These are phyloP conservation scores for Cercospora berteroae DNA, from an alignment of 2,329 filamentous ascomycete species.

Conservation along the genomic window DNA sequence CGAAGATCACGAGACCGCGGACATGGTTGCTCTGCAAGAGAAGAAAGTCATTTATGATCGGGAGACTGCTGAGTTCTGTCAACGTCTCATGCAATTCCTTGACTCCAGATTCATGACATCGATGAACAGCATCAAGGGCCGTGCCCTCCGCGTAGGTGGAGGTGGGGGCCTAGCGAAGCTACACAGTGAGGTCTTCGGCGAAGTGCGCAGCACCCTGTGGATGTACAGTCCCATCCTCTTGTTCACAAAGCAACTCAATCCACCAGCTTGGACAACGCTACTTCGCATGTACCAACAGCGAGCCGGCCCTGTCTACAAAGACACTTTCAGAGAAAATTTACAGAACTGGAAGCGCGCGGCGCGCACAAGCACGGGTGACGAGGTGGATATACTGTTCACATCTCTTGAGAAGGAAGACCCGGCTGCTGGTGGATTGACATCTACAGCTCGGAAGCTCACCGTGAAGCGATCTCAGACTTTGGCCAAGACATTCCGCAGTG, in stretches of 20 bases:
- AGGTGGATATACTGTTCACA: slow-evolving; percentile 70
- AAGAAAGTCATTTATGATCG: slow-evolving; percentile 86
- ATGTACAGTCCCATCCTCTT: slow-evolving; percentile 83
- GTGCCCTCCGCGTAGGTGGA: slow-evolving; percentile 38
- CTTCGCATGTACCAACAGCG: slow-evolving; percentile 78
- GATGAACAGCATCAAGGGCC: slow-evolving; percentile 54
- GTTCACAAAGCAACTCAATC: slow-evolving; percentile 82
- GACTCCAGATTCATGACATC: slow-evolving; percentile 74
- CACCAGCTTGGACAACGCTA: slow-evolving; percentile 74
- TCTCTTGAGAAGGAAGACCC: slow-evolving; percentile 79
- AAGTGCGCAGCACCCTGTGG: slow-evolving; percentile 74
- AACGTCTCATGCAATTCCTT: slow-evolving; percentile 78
- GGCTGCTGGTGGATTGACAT: slow-evolving; percentile 59
- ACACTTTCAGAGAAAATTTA: slow-evolving; percentile 75
- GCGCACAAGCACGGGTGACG: slow-evolving; percentile 34
- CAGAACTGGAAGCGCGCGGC: slow-evolving; percentile 62
- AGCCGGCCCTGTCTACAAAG: slow-evolving; percentile 72
- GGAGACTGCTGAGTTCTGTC: slow-evolving; percentile 74
- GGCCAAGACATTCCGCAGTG: slow-evolving; percentile 68
- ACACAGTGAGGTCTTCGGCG: slow-evolving; percentile 66
- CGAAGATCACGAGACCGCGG: slow-evolving; percentile 66
- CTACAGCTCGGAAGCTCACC: slow-evolving; percentile 81
- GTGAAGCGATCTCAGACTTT: slow-evolving; percentile 91
- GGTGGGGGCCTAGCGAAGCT: slow-evolving; percentile 52
- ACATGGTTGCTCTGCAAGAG: slow-evolving; percentile 91